A percentile compares a stretch with the other conserved stretches of the same genome.
phyloP scores from a whole-genome alignment of 805 yeast genomes.

The Brettanomyces bruxellensis region DNA sequence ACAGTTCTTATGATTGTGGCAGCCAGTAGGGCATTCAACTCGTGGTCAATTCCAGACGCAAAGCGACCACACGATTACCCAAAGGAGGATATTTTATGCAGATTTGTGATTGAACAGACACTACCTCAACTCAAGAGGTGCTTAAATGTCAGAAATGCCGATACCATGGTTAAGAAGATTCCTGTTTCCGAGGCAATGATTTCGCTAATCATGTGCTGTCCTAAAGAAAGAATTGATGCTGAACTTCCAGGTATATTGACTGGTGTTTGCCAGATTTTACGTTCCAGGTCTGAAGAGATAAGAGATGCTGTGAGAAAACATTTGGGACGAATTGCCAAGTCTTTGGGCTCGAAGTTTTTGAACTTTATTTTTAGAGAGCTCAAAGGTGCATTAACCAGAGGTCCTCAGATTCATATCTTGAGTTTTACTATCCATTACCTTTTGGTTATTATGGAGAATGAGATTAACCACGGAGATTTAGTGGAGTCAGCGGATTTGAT shows the following conservation, averaged over 20 bases:
- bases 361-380: slow-evolving; percentile 71
- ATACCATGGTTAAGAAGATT: slow-evolving; percentile 64
- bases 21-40: slow-evolving; percentile 36
- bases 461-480: slow-evolving; percentile 58
- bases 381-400: slow-evolving; percentile 69
- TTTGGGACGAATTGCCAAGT: slow-evolving; percentile 51
- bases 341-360: slow-evolving; percentile 67
- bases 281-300: slow-evolving; percentile 77
- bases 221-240: slow-evolving; percentile 42
- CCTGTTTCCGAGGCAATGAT: slow-evolving; percentile 78
- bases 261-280: slow-evolving; percentile 77
- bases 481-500: slow-evolving; percentile 54
- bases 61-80: slow-evolving; percentile 27
- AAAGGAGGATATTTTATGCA: slow-evolving; percentile 29
- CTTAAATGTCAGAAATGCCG: slow-evolving; percentile 62
- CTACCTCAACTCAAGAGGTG: slow-evolving; percentile 54
- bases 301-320: slow-evolving; percentile 81
- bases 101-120: slow-evolving; percentile 45
- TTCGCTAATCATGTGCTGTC: slow-evolving; percentile 53
- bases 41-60: slow-evolving; percentile 7
- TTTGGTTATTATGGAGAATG: slow-evolving; percentile 37
- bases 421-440: slow-evolving; percentile 80
- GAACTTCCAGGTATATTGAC: slow-evolving; percentile 79
- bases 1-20: slow-evolving; percentile 50
- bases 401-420: slow-evolving; percentile 88